These are phyloP conservation scores for Bipolaris cookei DNA, from an alignment of 2,329 filamentous ascomycete genomes.

Conservation along the genomic window DNA sequence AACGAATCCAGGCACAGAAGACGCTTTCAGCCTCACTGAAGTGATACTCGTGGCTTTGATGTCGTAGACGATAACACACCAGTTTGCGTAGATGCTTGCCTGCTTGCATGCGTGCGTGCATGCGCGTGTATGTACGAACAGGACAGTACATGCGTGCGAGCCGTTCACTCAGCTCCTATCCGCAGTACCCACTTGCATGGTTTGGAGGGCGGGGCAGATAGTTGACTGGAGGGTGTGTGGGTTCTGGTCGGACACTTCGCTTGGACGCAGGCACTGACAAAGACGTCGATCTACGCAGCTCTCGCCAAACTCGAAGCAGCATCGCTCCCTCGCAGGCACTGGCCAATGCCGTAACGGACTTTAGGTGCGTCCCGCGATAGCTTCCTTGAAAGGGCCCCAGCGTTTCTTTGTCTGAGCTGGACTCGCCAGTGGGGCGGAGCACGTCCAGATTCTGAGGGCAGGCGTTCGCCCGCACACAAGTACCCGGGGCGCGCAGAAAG, in stretches of 20 bases:
- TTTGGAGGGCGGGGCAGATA: neutral
- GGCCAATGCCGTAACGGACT: constrained; percentile 40
- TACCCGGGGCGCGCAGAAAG: neutral
- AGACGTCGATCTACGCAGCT: constrained; percentile 34
- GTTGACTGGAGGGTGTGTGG: constrained; percentile 10
- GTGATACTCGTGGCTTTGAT: constrained; percentile 19
- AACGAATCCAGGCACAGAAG: constrained; percentile 22
- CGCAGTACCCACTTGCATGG: constrained; percentile 21
- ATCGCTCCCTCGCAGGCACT: constrained; percentile 26
- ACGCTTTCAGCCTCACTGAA: constrained; percentile 8
- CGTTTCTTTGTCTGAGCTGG: constrained; percentile 21
- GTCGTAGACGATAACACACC: constrained; percentile 17
- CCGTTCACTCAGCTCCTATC: constrained; percentile 5
- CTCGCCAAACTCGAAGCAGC: constrained; percentile 24
- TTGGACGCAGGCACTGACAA: constrained; percentile 36
- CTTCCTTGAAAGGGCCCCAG: constrained; percentile 20
- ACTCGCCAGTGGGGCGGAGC: constrained; percentile 4
- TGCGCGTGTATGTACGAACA: neutral
- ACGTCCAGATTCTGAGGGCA: constrained; percentile 9
- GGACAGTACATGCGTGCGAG: neutral
- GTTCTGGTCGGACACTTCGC: constrained; percentile 30
- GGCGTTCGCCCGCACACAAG: constrained; percentile 11
- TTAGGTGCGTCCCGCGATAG: constrained; percentile 41
- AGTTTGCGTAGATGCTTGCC: neutral
- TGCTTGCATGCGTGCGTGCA: neutral